Conservation (phyloP, 2,329 filamentous ascomycete species). For the Aspergillus felis region DNA sequence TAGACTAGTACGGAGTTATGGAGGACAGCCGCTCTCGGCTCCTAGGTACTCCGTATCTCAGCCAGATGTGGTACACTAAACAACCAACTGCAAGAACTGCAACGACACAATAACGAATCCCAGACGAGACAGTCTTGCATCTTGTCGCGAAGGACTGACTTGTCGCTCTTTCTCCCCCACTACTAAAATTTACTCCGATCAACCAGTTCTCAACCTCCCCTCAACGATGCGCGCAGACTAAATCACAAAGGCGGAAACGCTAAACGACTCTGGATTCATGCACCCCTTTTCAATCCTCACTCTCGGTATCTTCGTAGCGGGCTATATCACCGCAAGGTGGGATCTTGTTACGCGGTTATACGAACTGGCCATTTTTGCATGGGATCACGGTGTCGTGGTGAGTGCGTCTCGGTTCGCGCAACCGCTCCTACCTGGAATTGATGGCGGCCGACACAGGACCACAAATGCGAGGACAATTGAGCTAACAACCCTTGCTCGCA, state of each 20-base stretch:
- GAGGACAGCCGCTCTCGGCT: too few species aligned
- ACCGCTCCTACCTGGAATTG: constrained; percentile 3
- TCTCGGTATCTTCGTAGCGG: constrained; percentile 97
- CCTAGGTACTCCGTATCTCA: too few species aligned
- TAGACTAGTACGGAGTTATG: too few species aligned
- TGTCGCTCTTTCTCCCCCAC: background rate
- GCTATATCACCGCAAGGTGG: constrained; percentile 99
- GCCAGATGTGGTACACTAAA: background rate
- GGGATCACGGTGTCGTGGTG: constrained; percentile 97
- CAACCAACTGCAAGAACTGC: background rate
- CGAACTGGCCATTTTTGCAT: constrained; percentile 95
- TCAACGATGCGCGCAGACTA: constrained; percentile 32
- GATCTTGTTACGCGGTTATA: constrained; percentile 95
- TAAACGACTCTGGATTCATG: constrained; percentile 56
- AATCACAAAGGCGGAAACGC: constrained; percentile 17
- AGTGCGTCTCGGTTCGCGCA: constrained; percentile 32
- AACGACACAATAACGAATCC: too few species aligned
- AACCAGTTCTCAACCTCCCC: background rate
- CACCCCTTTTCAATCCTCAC: constrained; percentile 96
- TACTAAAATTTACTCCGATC: background rate
- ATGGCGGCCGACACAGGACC: background rate
- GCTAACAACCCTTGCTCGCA: constrained; percentile 35
- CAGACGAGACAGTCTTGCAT: background rate
- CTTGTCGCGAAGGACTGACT: background rate
- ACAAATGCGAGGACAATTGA: constrained; percentile 1